These are phyloP conservation scores for Lichtheimia ramosa DNA, from an alignment of 371 early-diverging fungal species.

Conservation along the genomic window DNA sequence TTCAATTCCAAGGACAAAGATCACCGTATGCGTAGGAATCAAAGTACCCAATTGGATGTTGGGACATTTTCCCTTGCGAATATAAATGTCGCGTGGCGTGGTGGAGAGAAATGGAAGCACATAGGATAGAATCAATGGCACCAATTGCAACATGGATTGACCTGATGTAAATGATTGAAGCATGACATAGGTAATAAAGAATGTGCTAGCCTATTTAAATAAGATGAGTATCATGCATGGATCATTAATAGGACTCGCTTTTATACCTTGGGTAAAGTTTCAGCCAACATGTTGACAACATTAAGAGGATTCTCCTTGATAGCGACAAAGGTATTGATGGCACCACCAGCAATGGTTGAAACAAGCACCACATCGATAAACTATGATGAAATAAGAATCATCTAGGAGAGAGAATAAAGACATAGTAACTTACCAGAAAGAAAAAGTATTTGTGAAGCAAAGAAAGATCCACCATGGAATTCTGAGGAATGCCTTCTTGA, in stretches of 20 bases:
- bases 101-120: conserved; percentile 65
- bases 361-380: conserved; percentile 83
- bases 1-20: conserved; percentile 64
- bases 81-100: conserved; percentile 74
- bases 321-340: conserved; percentile 44
- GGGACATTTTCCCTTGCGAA: conserved; percentile 45
- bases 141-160: conserved; percentile 67
- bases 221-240: too few relatives aligned
- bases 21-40: conserved; percentile 66
- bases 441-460: conserved; percentile 71
- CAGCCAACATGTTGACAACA: conserved; percentile 53
- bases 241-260: too few relatives aligned
- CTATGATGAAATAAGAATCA: conserved; percentile 22
- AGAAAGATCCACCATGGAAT: conserved; percentile 61
- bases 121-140: conserved; percentile 63
- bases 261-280: conserved; percentile 57
- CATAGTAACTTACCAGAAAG: conserved; percentile 58
- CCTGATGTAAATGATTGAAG: conserved; percentile 70
- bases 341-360: conserved; percentile 69
- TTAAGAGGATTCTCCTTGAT: conserved; percentile 47
- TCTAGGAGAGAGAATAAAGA: neutral
- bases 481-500: conserved; percentile 69
- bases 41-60: conserved; percentile 48
- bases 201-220: conserved; percentile 39
- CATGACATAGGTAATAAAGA: conserved; percentile 83